Conservation (phyloP, 768 basidiomycete genomes). For the Tricholoma sp. region DNA sequence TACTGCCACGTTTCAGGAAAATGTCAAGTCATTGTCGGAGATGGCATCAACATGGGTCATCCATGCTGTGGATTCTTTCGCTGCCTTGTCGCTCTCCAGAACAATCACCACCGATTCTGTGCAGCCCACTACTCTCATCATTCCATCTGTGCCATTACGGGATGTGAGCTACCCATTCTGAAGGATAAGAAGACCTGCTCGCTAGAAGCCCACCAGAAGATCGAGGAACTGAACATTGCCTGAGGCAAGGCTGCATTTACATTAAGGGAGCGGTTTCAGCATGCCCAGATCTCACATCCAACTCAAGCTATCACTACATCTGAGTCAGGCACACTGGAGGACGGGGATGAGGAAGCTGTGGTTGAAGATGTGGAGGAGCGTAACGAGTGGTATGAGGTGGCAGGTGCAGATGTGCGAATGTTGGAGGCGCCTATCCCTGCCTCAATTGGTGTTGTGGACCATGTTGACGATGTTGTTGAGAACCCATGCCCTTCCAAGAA, state of each 20-base stretch:
- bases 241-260: not conserved
- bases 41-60: too few relatives aligned
- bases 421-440: not conserved
- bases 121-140: too few relatives aligned
- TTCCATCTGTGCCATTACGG: too few relatives aligned
- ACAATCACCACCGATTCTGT: too few relatives aligned
- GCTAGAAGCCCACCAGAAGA: too few relatives aligned
- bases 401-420: not conserved
- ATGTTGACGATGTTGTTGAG: not conserved
- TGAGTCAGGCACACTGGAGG: not conserved
- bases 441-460: not conserved
- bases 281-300: not conserved
- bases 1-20: too few relatives aligned
- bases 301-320: not conserved
- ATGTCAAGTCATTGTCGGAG: too few relatives aligned
- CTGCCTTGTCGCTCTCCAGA: too few relatives aligned
- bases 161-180: too few relatives aligned
- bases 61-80: too few relatives aligned
- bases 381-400: not conserved
- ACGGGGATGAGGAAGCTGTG: not conserved
- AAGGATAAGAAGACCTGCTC: too few relatives aligned
- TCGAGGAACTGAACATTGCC: not conserved
- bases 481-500: not conserved
- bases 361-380: not conserved
- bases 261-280: not conserved